Conservation (phyloP, 306 rosid genomes). For the Vicia faba region DNA sequence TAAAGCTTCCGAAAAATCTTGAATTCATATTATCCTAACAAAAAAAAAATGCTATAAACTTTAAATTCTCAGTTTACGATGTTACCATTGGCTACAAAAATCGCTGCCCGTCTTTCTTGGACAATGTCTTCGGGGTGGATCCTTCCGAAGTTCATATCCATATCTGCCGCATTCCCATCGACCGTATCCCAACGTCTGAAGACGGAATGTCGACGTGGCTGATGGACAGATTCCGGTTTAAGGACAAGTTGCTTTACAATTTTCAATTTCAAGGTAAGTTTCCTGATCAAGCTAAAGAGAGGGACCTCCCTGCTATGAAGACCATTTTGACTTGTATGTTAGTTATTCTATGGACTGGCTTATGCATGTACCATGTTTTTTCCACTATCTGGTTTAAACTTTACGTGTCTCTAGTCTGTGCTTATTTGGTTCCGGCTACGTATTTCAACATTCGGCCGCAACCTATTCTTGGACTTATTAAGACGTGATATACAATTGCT, state of each 20-base stretch:
- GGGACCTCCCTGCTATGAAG: constrained; percentile 52
- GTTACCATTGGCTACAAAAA: constrained; percentile 72
- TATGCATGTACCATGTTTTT: constrained; percentile 49
- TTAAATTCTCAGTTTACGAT: constrained; percentile 64
- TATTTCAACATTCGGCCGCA: constrained; percentile 58
- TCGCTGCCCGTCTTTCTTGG: constrained; percentile 73
- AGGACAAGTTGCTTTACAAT: constrained; percentile 65
- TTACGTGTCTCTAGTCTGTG: constrained; percentile 56
- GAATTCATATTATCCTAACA: not conserved
- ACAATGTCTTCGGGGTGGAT: constrained; percentile 69
- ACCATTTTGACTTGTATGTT: constrained; percentile 50
- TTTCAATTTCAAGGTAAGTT: constrained; percentile 64
- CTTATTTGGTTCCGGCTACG: constrained; percentile 64
- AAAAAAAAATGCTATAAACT: constrained; percentile 15
- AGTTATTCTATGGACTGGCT: constrained; percentile 46
- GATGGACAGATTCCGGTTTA: constrained; percentile 51
- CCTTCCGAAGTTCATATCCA: constrained; percentile 86
- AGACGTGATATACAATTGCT: constrained; percentile 24
- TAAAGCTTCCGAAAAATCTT: not conserved
- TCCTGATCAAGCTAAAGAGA: constrained; percentile 60
- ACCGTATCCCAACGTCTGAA: constrained; percentile 59
- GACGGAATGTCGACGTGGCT: constrained; percentile 57
- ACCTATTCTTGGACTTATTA: constrained; percentile 50
- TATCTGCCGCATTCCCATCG: constrained; percentile 47
- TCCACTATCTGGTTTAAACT: constrained; percentile 63